Evolutionary conservation across 805 yeast genomes (phyloP).

Genomic region (Brettanomyces nanus): DNA sequence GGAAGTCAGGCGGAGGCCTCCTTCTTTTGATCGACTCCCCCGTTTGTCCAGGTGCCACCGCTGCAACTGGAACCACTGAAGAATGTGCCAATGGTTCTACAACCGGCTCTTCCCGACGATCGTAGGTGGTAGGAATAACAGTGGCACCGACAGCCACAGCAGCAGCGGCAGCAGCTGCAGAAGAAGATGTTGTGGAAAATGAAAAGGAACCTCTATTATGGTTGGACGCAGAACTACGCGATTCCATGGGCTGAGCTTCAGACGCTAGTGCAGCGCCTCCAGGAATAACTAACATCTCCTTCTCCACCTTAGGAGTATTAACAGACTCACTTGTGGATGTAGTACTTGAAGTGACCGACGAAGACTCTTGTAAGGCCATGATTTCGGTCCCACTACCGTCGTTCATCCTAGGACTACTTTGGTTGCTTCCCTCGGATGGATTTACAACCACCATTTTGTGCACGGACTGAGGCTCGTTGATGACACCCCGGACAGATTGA

Average conservation of each 20-base stretch:
- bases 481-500: too few species aligned
- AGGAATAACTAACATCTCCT: conserved; percentile 2
- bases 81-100: conserved; percentile 26
- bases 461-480: conserved; percentile 16
- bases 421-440: conserved; percentile 9
- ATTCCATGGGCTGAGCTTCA: conserved; percentile 3
- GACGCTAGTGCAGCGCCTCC: not conserved
- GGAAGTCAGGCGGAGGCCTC: conserved; percentile 34
- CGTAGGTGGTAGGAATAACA: conserved; percentile 20
- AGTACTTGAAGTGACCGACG: not conserved
- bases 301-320: not conserved
- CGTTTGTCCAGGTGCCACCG: conserved; percentile 1
- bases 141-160: not conserved
- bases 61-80: conserved; percentile 14
- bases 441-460: conserved; percentile 19
- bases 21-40: conserved; percentile 10
- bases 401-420: not conserved
- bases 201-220: too few species aligned
- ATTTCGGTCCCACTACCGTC: not conserved
- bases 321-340: not conserved
- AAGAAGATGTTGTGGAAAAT: too few species aligned
- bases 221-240: too few species aligned
- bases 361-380: not conserved
- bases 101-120: conserved; percentile 30
- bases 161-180: not conserved